Percentiles rank a stretch among this genome's conserved stretches.
These are phyloP conservation scores for Globisporangium solare DNA, from an alignment of 352 stramenopile species.

Conservation along the genomic window DNA sequence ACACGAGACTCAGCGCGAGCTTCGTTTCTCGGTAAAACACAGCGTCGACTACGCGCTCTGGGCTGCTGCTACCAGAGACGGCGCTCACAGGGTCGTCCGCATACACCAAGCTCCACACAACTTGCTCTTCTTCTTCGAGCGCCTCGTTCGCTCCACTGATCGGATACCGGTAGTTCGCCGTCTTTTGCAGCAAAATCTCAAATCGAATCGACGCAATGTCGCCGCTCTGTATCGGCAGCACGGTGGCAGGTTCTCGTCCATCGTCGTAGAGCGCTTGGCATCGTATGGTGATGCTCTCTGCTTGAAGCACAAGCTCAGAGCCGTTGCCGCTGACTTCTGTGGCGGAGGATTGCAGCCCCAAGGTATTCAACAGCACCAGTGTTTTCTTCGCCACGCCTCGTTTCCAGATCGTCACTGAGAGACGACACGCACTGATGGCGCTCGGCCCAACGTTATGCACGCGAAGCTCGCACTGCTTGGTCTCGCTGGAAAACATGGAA, in stretches of 20 bases:
- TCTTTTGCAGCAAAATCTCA: conserved; percentile 26
- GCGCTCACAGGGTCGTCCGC: conserved; percentile 8
- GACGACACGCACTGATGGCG: conserved; percentile 33
- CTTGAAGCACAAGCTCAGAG: conserved; percentile 11
- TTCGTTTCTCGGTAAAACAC: conserved; percentile 57
- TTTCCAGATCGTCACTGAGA: conserved; percentile 30
- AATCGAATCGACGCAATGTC: conserved; percentile 36
- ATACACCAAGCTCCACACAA: conserved; percentile 70
- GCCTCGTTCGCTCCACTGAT: conserved; percentile 5
- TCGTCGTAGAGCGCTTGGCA: conserved; percentile 3
- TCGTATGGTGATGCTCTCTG: conserved; percentile 14
- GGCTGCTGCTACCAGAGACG: conserved; percentile 1
- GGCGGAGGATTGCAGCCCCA: conserved; percentile 11
- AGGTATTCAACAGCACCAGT: conserved; percentile 44
- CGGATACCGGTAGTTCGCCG: conserved; percentile 1
- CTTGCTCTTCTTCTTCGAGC: conserved; percentile 30
- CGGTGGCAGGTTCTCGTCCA: not conserved
- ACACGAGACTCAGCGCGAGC: conserved; percentile 36
- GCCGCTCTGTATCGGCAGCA: conserved; percentile 26
- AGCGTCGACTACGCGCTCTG: not conserved
- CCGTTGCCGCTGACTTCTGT: not conserved
- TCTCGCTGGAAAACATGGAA: conserved; percentile 67
- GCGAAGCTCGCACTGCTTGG: conserved; percentile 46
- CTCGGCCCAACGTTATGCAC: conserved; percentile 45
- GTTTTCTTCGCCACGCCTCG: conserved; percentile 24